Base-by-base conservation (phyloP, 176 grass and related monocot genomes). In the Aegilops speltoides region DNA sequence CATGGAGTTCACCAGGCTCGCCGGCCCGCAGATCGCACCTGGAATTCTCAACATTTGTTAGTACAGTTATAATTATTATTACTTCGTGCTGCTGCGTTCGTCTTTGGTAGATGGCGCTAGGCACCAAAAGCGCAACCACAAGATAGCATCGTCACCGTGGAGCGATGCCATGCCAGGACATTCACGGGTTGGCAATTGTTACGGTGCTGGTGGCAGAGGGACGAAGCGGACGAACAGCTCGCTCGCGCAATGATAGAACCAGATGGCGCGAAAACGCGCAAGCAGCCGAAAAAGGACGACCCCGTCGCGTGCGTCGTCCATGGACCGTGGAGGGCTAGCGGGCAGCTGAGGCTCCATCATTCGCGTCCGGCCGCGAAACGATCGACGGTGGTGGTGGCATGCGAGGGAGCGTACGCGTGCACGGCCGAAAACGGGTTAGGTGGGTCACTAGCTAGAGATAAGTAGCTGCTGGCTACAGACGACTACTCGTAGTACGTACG, bases 1-100 rank as follows among this genome's bases (percentile, higher is more conserved):
- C 96, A 98, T 98, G 67, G 88, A 85, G 88, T 94, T 94, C 57
- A 98, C 88, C 74, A 98, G 86, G 88, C 79, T 96, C 68, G 93
- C 93, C 48, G 93, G 90, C 8, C 96, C 96, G 26, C 96, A 98
- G 63, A 98, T 94, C 20, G 96, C 93, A 3, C 96, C 96, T 98
- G 77, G 0, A 57, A 76, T 57, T 7, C 6, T 7, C 19, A 57
- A 57, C 54, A 57, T 2, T 57, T 8, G 19, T 23, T 10, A 62
- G 15, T 17, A 56, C 50, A 41, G 8, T 40, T 40, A 28, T 28
- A 28, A 36, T 7, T 36, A 37, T 40, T 40, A 10, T 10, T 41
- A 10, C 38, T 41, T 10, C 8, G 38, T 41, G 38, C 38, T 41
- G 10, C 38, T 41, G 38, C 1, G 46, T 16, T 48, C 46, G 1